Evolutionary conservation across 441 rosid genomes (phyloP).

Genomic region (Gossypium laxum): DNA sequence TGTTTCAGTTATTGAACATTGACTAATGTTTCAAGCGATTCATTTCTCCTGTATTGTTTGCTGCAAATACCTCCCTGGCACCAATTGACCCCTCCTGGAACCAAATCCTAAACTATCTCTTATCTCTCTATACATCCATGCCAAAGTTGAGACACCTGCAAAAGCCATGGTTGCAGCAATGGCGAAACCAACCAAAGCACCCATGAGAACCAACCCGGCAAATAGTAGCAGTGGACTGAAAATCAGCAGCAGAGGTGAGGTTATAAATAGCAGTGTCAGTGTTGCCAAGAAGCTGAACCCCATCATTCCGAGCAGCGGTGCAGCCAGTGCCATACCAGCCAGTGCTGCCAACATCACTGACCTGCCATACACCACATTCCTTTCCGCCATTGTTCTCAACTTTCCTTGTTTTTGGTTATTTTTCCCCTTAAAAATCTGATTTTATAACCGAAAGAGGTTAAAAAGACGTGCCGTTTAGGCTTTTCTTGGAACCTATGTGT

Average conservation of each 20-base stretch:
- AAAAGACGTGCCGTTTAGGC: neutral
- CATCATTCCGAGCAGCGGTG: conserved; percentile 23
- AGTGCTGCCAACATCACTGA: conserved; percentile 11
- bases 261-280: conserved; percentile 19
- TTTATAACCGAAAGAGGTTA: neutral
- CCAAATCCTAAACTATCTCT: neutral
- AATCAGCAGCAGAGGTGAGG: conserved; percentile 25
- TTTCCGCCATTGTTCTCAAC: neutral
- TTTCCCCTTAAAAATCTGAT: neutral
- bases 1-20: neutral
- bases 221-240: conserved; percentile 24
- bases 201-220: conserved; percentile 14
- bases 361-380: neutral
- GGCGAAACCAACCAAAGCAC: conserved; percentile 22
- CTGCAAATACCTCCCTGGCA: conserved; percentile 14
- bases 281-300: conserved; percentile 27
- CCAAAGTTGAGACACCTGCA: conserved; percentile 22
- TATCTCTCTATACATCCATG: conserved; percentile 19
- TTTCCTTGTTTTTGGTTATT: neutral
- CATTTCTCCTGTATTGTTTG: conserved; percentile 8
- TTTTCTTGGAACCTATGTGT: neutral
- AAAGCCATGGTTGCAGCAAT: conserved; percentile 23
- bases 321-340: conserved; percentile 19
- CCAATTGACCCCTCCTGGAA: conserved; percentile 11
- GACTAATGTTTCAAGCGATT: neutral